Percentiles rank a stretch among this genome's conserved stretches.
Evolutionary conservation across 2,329 filamentous ascomycete genomes (phyloP).

Genomic region (Byssoonygena ceratinophila): DNA sequence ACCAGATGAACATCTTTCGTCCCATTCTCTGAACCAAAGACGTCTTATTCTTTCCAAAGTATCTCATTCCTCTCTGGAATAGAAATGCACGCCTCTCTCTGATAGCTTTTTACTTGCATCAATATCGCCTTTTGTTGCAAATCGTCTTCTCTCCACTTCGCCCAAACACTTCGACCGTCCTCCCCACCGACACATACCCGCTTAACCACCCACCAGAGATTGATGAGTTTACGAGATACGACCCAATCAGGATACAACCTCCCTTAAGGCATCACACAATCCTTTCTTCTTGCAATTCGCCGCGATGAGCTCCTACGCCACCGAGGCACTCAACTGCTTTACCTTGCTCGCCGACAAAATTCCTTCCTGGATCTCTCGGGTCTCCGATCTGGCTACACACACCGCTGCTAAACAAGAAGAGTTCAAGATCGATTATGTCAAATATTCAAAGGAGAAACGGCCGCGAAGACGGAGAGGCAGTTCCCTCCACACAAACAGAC

Average conservation of each 20-base stretch:
- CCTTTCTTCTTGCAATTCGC: not conserved
- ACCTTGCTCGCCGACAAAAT: slow-evolving; percentile 36
- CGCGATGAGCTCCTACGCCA: slow-evolving; percentile 15
- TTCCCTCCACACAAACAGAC: slow-evolving; percentile 35
- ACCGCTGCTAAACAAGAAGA: slow-evolving; percentile 34
- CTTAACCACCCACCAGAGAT: not conserved
- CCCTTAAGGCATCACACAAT: slow-evolving; percentile 11
- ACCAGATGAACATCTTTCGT: not conserved
- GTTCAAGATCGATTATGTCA: slow-evolving; percentile 35
- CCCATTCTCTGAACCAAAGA: not conserved
- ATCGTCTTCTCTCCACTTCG: not conserved
- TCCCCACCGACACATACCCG: not conserved
- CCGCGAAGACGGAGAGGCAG: slow-evolving; percentile 31
- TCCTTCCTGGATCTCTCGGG: slow-evolving; percentile 35
- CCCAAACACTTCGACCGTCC: not conserved
- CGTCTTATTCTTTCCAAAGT: not conserved
- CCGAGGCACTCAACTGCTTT: slow-evolving; percentile 39
- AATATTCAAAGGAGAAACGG: slow-evolving; percentile 23
- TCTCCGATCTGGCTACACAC: slow-evolving; percentile 35
- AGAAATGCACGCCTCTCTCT: not conserved
- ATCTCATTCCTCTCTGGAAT: not conserved
- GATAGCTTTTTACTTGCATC: not conserved
- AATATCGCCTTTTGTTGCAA: not conserved
- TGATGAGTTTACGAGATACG: slow-evolving; percentile 15
- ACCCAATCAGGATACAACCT: slow-evolving; percentile 7